Evolutionary conservation across 371 early-diverging fungal species (phyloP).

Genomic region (Syncephalastrum contaminatum): DNA sequence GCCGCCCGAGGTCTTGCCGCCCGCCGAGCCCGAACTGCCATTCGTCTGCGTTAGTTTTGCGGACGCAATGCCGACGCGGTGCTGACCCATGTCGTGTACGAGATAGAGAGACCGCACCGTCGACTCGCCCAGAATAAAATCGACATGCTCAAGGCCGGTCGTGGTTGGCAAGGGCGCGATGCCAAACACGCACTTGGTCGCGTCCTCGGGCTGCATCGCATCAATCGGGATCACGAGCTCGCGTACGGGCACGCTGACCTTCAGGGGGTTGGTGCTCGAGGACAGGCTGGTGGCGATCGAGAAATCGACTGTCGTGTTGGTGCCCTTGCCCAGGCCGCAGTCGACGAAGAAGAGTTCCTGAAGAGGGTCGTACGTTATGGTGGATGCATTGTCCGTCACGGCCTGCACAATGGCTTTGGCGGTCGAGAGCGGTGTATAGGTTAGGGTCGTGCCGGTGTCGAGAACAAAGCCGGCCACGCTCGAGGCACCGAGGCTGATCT

Average conservation of each 20-base stretch:
- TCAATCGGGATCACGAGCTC: conserved; percentile 44
- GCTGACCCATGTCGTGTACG: conserved; percentile 41
- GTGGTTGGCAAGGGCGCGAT: conserved; percentile 27
- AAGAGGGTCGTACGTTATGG: conserved; percentile 2
- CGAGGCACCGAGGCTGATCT: conserved; percentile 10
- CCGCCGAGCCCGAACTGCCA: conserved; percentile 4
- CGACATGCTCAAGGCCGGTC: conserved; percentile 22
- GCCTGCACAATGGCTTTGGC: conserved; percentile 19
- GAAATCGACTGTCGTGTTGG: conserved; percentile 4
- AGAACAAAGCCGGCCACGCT: conserved; percentile 29
- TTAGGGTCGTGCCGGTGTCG: conserved; percentile 50
- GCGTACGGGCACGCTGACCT: conserved; percentile 26
- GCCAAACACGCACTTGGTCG: conserved; percentile 38
- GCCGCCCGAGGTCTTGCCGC: too few relatives aligned
- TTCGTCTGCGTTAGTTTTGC: conserved; percentile 17
- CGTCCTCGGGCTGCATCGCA: conserved; percentile 15
- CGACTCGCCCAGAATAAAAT: conserved; percentile 37
- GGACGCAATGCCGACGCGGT: conserved; percentile 41
- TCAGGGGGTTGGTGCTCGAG: conserved; percentile 16
- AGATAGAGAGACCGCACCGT: conserved; percentile 40
- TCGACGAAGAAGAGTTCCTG: conserved; percentile 19
- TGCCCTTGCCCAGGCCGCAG: conserved; percentile 10
- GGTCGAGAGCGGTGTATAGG: conserved; percentile 27
- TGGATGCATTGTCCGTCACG: conserved; percentile 6
- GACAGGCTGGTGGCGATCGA: conserved; percentile 1